Evolutionary conservation across 257 asterid species (phyloP).

Genomic region (Solanum corneliomulleri): DNA sequence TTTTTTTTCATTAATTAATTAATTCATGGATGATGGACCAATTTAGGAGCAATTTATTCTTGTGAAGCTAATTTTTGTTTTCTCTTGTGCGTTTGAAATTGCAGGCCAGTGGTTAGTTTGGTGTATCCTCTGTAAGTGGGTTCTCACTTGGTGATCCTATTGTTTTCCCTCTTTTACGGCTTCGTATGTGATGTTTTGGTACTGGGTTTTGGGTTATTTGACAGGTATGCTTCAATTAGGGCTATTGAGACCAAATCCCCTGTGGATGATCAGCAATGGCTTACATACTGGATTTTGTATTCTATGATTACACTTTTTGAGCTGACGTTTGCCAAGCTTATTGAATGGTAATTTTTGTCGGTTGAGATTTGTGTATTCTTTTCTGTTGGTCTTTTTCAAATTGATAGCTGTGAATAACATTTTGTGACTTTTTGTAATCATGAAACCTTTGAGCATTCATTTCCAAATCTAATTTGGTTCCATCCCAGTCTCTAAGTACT

Average conservation of each 20-base stretch:
- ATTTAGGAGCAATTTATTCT: not conserved
- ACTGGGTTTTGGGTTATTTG: not conserved
- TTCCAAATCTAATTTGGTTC: not conserved
- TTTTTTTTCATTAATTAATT: not conserved
- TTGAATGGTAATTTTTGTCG: constrained; percentile 55
- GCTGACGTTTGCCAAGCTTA: constrained; percentile 79
- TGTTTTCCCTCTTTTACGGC: not conserved
- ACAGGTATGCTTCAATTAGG: constrained; percentile 88
- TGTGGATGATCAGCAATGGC: constrained; percentile 97
- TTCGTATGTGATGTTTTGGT: not conserved
- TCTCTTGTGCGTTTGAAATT: constrained; percentile 5
- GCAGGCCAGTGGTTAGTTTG: constrained; percentile 96
- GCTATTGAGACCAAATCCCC: constrained; percentile 91
- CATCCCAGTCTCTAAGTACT: not conserved
- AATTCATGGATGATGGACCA: not conserved
- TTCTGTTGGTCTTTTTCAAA: not conserved
- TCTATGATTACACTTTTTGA: constrained; percentile 94
- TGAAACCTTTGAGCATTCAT: not conserved
- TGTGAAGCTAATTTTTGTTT: not conserved
- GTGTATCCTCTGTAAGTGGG: constrained; percentile 83
- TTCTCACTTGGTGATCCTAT: not conserved
- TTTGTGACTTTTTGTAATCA: not conserved
- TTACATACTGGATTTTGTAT: constrained; percentile 94
- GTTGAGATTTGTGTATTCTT: not conserved
- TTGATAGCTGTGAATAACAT: not conserved